Evolutionary conservation across 2,329 filamentous ascomycete species (phyloP), one percentile per base, ranked within the genome.

Genomic region (Verticillium alfalfae): DNA sequence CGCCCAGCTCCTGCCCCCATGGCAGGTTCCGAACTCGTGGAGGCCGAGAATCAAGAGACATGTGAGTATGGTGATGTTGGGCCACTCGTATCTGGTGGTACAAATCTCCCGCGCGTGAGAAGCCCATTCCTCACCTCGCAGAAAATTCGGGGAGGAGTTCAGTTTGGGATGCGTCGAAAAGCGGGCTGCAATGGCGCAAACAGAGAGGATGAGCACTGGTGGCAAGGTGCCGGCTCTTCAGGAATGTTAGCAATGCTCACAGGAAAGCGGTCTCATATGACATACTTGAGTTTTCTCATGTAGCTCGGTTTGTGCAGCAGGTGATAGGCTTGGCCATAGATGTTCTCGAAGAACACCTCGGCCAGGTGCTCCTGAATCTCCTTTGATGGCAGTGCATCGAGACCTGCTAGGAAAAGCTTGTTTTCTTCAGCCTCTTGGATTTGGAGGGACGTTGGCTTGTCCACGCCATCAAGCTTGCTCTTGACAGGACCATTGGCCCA

Each of bases 291-390:
- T 69, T 92, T 92, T 63, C 93, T 86, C 90, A 98, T 97, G 73
- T 96, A 98, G 72, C 93, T 98, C 41, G 95, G 94, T 72, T 97
- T 98, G 76, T 99, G 95, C 10, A 99, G 84, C 22, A 99, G 79
- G 66, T 96, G 91, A 73, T 98, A 99, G 38, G 92, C 91, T 72
- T 98, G 95, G 9, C 95, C 95, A 71, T 99, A 98, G 1, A 98
- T 85, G 69, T 90, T 93, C 70, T 98, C 94, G 70, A 98, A 99
- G 72, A 96, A 99, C 0, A 97, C 88, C 70, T 98, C 93, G 18
- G 93, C 89, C 6, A 99, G 82, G 75, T 98, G 94, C 71, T 97
- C 91, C 72, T 98, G 95, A 13, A 97, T 86, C 49, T 97, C 93
- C 71, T 89, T 88, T 0, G 91, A 81, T 1, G 95, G 95, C 15